phyloP scores from a whole-genome alignment of 495 filamentous ascomycete genomes.

The Trichodelitschia bisporula region DNA sequence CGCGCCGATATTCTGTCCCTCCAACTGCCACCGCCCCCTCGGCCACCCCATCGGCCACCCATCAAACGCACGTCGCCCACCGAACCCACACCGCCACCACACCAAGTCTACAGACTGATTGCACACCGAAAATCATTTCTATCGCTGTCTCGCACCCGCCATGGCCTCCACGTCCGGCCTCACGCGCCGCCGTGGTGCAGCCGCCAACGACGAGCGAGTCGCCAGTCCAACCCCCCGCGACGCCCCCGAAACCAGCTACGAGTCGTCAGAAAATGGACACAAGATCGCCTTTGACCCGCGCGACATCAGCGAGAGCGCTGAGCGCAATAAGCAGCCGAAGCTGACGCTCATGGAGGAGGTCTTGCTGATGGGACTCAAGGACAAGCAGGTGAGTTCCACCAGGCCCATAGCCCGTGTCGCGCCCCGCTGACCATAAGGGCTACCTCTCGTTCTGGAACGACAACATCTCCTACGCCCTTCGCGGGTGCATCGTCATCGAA shows the following conservation, averaged over 20 bases:
- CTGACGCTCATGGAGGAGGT: conserved; percentile 97
- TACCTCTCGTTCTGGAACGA: conserved; percentile 99
- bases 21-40: too few relatives aligned
- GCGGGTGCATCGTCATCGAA: conserved; percentile 95
- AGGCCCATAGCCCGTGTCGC: neutral
- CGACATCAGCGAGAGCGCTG: conserved; percentile 90
- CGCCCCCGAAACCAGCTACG: conserved; percentile 72
- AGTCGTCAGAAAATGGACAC: conserved; percentile 84
- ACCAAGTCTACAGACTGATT: too few relatives aligned
- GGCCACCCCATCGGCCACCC: too few relatives aligned
- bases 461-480: conserved; percentile 93
- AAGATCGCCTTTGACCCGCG: conserved; percentile 95
- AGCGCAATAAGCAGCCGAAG: conserved; percentile 94
- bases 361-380: conserved; percentile 78
- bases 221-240: conserved; percentile 40
- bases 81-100: too few relatives aligned
- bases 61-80: too few relatives aligned
- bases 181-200: conserved; percentile 48
- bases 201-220: conserved; percentile 36
- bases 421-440: conserved; percentile 31
- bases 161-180: conserved; percentile 25
- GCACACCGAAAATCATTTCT: too few relatives aligned
- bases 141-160: neutral
- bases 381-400: conserved; percentile 67
- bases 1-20: too few relatives aligned